Evolutionary conservation across 2,329 filamentous ascomycete species (phyloP).

Genomic region (Colletotrichum graminicola): DNA sequence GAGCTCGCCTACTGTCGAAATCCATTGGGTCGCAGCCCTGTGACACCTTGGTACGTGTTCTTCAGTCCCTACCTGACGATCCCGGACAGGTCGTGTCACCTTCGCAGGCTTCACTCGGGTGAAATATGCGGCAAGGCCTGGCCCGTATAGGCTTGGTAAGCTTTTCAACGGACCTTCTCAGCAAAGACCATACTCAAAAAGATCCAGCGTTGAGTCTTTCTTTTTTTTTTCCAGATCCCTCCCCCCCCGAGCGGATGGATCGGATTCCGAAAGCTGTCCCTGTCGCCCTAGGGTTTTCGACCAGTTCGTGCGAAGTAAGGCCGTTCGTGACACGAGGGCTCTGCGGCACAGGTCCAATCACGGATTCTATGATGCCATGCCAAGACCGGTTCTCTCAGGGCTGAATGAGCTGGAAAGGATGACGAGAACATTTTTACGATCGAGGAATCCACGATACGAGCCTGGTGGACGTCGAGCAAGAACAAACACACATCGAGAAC

Average conservation of each 20-base stretch:
- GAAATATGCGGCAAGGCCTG: background rate
- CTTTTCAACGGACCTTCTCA: constrained; percentile 7
- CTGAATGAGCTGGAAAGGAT: background rate
- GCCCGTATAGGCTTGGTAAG: constrained; percentile 33
- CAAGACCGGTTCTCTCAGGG: background rate
- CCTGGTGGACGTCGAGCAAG: background rate
- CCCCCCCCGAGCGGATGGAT: constrained; percentile 4
- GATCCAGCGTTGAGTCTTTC: background rate
- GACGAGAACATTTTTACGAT: background rate
- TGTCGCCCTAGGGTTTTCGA: constrained; percentile 15
- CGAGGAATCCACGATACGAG: constrained; percentile 11
- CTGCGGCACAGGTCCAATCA: constrained; percentile 21
- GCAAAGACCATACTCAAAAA: constrained; percentile 1
- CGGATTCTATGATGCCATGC: background rate
- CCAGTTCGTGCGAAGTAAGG: constrained; percentile 40
- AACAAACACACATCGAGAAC: background rate
- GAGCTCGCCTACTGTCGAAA: constrained; percentile 38
- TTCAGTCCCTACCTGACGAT: constrained; percentile 12
- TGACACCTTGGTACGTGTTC: constrained; percentile 34
- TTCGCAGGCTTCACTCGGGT: background rate
- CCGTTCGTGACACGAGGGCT: constrained; percentile 32
- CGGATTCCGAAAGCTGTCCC: constrained; percentile 1
- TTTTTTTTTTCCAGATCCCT: background rate
- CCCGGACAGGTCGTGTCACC: constrained; percentile 24
- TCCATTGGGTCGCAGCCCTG: constrained; percentile 35